A percentile compares a stretch with the other conserved stretches of the same genome.
Evolutionary conservation across 441 rosid species (phyloP).

Genomic region (Flueggea neowawraea): DNA sequence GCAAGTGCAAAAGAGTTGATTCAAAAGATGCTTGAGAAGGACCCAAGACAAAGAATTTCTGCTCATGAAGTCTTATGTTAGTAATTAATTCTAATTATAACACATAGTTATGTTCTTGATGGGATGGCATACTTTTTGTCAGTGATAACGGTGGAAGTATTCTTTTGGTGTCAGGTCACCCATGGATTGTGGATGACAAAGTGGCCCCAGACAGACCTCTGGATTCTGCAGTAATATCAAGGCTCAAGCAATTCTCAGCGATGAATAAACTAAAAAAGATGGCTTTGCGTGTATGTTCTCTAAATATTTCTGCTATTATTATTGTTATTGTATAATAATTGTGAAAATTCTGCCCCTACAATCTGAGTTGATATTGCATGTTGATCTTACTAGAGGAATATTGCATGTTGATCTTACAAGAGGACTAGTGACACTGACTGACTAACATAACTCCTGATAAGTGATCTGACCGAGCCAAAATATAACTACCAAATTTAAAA

Average conservation of each 20-base stretch:
- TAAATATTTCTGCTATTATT: too few relatives aligned
- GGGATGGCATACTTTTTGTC: background rate
- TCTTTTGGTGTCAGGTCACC: constrained; percentile 58
- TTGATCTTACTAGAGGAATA: too few relatives aligned
- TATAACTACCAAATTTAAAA: too few relatives aligned
- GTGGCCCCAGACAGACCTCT: constrained; percentile 58
- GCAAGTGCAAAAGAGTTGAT: constrained; percentile 82
- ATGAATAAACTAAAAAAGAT: constrained; percentile 92
- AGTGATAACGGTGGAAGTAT: constrained; percentile 1
- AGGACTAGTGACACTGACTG: too few relatives aligned
- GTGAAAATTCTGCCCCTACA: background rate
- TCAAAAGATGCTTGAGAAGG: constrained; percentile 72
- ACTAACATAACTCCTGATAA: too few relatives aligned
- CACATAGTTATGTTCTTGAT: constrained; percentile 1
- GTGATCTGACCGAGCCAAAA: too few relatives aligned
- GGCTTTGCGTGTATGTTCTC: constrained; percentile 70
- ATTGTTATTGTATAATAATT: too few relatives aligned
- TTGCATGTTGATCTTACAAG: too few relatives aligned
- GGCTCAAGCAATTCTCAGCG: constrained; percentile 81
- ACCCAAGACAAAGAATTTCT: constrained; percentile 65
- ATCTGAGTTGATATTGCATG: too few relatives aligned
- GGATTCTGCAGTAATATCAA: constrained; percentile 64
- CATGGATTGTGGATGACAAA: constrained; percentile 61
- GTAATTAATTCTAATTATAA: constrained; percentile 17
- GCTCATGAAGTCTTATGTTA: constrained; percentile 90